phyloP scores from a whole-genome alignment of 2,329 filamentous ascomycete species.

The Malbranchea cinnamomea region DNA sequence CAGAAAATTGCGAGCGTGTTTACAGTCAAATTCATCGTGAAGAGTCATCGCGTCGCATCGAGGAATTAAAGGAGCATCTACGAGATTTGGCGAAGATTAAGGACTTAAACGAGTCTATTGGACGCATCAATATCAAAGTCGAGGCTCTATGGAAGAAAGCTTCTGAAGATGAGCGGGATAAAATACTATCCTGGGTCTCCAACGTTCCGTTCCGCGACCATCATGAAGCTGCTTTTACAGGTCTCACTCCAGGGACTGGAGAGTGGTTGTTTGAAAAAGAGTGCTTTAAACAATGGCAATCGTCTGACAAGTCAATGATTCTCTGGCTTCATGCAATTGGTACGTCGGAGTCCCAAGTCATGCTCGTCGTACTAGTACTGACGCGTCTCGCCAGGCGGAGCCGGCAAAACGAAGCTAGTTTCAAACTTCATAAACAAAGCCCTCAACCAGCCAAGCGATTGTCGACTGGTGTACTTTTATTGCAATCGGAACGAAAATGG shows the following conservation, averaged over 20 bases:
- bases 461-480: conserved; percentile 9
- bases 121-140: background rate
- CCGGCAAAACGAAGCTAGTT: conserved; percentile 9
- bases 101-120: conserved; percentile 1
- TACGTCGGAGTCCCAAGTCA: conserved; percentile 6
- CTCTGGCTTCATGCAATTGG: conserved; percentile 14
- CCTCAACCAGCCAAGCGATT: background rate
- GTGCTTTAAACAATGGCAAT: conserved; percentile 10
- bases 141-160: conserved; percentile 3
- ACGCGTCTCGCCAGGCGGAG: conserved; percentile 4
- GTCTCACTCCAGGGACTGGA: conserved; percentile 10
- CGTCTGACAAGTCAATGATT: conserved; percentile 10
- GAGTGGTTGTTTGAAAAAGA: conserved; percentile 11
- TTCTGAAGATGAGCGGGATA: conserved; percentile 6
- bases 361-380: background rate
- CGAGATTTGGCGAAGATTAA: background rate
- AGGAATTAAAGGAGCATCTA: background rate
- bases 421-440: conserved; percentile 7
- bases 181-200: conserved; percentile 16
- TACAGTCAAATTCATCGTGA: conserved; percentile 1
- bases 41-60: background rate
- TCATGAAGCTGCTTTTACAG: conserved; percentile 9
- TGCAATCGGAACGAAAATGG: conserved; percentile 8
- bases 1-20: conserved; percentile 5
- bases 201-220: conserved; percentile 11